Percentiles rank a stretch among this genome's conserved stretches.
phyloP scores from a whole-genome alignment of 2,329 filamentous ascomycete species.

The Fusarium circinatum region DNA sequence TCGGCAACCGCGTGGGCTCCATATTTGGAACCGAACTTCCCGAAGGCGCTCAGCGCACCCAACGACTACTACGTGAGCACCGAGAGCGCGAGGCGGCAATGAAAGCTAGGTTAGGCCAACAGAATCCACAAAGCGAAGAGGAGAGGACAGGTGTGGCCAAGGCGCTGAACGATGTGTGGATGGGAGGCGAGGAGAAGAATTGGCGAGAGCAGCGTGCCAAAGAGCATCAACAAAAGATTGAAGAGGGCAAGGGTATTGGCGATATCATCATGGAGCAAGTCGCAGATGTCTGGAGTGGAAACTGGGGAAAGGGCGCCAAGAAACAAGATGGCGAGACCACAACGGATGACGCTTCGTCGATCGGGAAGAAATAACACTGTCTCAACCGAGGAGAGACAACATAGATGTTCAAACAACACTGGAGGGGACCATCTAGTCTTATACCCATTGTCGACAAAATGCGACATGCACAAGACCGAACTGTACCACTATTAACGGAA shows the following conservation, averaged over 20 bases:
- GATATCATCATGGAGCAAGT: conserved; percentile 68
- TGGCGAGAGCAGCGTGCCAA: conserved; percentile 64
- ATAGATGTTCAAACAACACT: neutral
- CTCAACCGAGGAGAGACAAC: conserved; percentile 37
- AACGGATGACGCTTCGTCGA: conserved; percentile 14
- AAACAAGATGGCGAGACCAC: conserved; percentile 43
- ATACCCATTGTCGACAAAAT: neutral
- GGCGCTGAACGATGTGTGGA: conserved; percentile 63
- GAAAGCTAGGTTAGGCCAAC: conserved; percentile 32
- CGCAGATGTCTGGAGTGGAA: conserved; percentile 61
- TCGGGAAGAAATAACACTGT: conserved; percentile 38
- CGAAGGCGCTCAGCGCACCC: conserved; percentile 62
- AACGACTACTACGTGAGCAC: conserved; percentile 60
- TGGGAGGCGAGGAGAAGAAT: conserved; percentile 65
- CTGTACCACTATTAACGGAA: conserved; percentile 30
- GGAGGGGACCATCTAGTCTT: neutral
- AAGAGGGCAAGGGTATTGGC: conserved; percentile 65
- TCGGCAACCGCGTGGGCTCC: conserved; percentile 54
- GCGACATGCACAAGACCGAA: conserved; percentile 19
- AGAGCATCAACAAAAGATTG: conserved; percentile 63
- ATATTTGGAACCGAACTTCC: conserved; percentile 65
- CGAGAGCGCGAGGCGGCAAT: conserved; percentile 51
- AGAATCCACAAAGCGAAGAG: conserved; percentile 33
- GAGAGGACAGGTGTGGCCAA: conserved; percentile 48
- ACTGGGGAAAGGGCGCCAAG: conserved; percentile 46